Evolutionary conservation across 192 early-diverging fungal species (phyloP).

Genomic region (Gorgonomyces haynaldii): DNA sequence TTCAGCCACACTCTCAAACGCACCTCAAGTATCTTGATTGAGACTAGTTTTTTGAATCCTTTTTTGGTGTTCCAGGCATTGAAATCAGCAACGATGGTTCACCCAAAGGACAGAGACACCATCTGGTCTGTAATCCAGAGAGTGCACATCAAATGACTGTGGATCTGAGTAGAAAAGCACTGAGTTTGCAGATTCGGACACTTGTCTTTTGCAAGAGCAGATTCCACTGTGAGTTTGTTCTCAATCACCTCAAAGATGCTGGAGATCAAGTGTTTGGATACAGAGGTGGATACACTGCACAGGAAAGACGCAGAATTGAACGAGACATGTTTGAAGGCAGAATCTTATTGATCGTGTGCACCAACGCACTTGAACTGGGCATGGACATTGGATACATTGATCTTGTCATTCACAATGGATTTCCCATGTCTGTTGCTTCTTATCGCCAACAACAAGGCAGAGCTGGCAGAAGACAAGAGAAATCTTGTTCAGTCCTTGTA

Average conservation of each 20-base stretch:
- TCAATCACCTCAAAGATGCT: conserved; percentile 4
- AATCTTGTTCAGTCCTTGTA: no score
- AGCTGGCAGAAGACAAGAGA: conserved; percentile 63
- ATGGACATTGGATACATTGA: conserved; percentile 67
- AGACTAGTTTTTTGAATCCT: conserved; percentile 8
- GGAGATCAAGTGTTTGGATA: conserved; percentile 46
- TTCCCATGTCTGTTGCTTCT: conserved; percentile 47
- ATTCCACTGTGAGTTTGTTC: conserved; percentile 9
- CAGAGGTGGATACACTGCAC: conserved; percentile 62
- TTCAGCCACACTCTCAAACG: conserved; percentile 61
- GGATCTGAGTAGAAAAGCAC: not conserved
- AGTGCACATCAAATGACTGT: not conserved
- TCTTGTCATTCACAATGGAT: conserved; percentile 62
- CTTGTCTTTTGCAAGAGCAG: conserved; percentile 6
- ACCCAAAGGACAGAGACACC: conserved; percentile 25
- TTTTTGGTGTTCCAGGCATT: conserved; percentile 23
- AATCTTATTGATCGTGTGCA: conserved; percentile 50
- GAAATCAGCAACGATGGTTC: conserved; percentile 13
- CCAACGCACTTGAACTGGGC: conserved; percentile 73
- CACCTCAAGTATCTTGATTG: conserved; percentile 23
- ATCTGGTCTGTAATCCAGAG: conserved; percentile 31
- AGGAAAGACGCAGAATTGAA: conserved; percentile 62
- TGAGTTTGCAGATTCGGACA: not conserved
- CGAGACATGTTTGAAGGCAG: conserved; percentile 50
- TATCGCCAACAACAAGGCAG: conserved; percentile 67